Evolutionary conservation across 1,139 yeast species (phyloP).

Genomic region (Eremothecium sinecaudum): DNA sequence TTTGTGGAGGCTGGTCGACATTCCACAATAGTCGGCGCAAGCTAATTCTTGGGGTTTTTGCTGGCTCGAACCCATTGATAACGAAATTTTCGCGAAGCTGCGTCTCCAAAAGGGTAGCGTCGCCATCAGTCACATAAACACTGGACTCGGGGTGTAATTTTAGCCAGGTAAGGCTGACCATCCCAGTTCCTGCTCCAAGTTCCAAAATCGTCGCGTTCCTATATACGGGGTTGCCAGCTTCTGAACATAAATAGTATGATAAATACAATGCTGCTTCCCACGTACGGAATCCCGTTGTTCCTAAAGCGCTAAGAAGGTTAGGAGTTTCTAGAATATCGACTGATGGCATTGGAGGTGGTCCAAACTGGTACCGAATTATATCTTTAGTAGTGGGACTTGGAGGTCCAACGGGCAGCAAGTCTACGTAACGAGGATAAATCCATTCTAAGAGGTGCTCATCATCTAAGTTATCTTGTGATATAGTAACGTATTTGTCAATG

Average conservation of each 20-base stretch:
- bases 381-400: constrained; percentile 41
- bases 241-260: constrained; percentile 37
- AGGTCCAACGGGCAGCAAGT: constrained; percentile 36
- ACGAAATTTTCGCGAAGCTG: constrained; percentile 37
- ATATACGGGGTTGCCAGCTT: constrained; percentile 2
- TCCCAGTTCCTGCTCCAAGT: constrained; percentile 85
- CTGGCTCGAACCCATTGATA: constrained; percentile 34
- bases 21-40: constrained; percentile 56
- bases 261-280: constrained; percentile 90
- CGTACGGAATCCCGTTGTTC: constrained; percentile 82
- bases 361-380: constrained; percentile 38
- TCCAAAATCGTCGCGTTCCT: constrained; percentile 41
- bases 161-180: constrained; percentile 54
- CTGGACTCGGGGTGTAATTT: constrained; percentile 18
- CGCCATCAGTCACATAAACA: constrained; percentile 69
- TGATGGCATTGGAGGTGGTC: constrained; percentile 16
- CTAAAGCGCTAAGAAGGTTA: constrained; percentile 54
- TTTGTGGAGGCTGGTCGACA: constrained; percentile 33
- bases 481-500: constrained; percentile 9
- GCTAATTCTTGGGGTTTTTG: constrained; percentile 15
- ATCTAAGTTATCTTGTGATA: constrained; percentile 27
- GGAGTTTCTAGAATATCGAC: constrained; percentile 54
- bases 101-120: constrained; percentile 48
- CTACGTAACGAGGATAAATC: constrained; percentile 44
- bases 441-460: constrained; percentile 33